Percentiles rank a stretch among this genome's conserved stretches.
phyloP scores from a whole-genome alignment of 139 green algal species.

The Chlamydomonas eustigma region DNA sequence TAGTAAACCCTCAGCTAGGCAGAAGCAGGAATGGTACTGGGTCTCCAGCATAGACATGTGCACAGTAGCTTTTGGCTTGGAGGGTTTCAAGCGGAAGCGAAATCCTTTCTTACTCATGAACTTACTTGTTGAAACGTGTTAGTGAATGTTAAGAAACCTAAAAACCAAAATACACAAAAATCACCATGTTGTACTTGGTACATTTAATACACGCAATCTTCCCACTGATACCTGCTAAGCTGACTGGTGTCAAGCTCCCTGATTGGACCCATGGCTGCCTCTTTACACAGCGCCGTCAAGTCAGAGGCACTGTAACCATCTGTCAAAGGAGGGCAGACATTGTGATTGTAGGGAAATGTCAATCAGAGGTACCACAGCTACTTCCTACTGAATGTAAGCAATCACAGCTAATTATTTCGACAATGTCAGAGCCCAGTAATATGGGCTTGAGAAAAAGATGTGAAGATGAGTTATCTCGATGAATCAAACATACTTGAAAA shows the following conservation, averaged over 20 bases:
- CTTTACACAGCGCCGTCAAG: slow-evolving; percentile 71
- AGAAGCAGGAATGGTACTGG: too few relatives aligned
- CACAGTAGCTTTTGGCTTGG: too few relatives aligned
- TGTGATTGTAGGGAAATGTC: background rate
- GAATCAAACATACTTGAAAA: too few relatives aligned
- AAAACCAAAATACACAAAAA: background rate
- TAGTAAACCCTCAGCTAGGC: background rate
- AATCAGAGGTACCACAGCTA: background rate
- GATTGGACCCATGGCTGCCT: slow-evolving; percentile 75
- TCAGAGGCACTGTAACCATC: slow-evolving; percentile 72
- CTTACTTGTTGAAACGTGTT: background rate
- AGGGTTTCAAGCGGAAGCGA: too few relatives aligned
- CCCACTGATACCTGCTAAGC: slow-evolving; percentile 26
- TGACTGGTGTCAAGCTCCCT: slow-evolving; percentile 56
- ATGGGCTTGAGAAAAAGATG: too few relatives aligned
- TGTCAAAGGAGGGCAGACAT: background rate
- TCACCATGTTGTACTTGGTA: background rate
- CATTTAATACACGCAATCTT: slow-evolving; percentile 18
- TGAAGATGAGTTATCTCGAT: too few relatives aligned
- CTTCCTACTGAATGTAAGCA: too few relatives aligned
- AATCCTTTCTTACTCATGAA: background rate
- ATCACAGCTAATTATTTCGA: too few relatives aligned
- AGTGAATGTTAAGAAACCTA: background rate
- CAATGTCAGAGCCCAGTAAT: too few relatives aligned
- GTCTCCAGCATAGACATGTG: too few relatives aligned